Percentiles rank a stretch among this genome's conserved stretches.
phyloP scores from a whole-genome alignment of 805 yeast species.

The Nakazawaea holstii region DNA sequence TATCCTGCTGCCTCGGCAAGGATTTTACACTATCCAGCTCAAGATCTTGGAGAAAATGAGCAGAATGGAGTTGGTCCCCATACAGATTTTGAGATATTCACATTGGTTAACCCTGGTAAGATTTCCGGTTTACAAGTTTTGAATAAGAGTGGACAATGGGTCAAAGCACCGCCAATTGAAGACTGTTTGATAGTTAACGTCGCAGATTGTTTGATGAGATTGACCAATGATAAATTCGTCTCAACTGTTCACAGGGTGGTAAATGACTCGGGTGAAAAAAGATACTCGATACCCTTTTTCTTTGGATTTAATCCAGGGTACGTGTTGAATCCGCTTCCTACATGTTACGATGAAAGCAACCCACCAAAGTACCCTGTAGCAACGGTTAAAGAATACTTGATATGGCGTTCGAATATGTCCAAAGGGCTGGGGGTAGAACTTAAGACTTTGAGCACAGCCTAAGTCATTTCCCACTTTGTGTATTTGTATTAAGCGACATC shows the following conservation, averaged over 20 bases:
- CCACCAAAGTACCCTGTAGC: slow-evolving; percentile 6
- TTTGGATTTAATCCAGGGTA: slow-evolving; percentile 17
- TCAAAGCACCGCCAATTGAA: slow-evolving; percentile 28
- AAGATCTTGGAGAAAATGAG: slow-evolving; percentile 17
- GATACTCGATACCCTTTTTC: slow-evolving; percentile 25
- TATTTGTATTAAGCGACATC: too few species aligned
- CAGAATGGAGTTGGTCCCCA: slow-evolving; percentile 29
- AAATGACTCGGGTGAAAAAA: slow-evolving; percentile 20
- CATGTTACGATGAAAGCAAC: slow-evolving; percentile 12
- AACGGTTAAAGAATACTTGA: slow-evolving; percentile 3
- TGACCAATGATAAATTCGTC: slow-evolving; percentile 30
- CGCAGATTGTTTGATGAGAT: slow-evolving; percentile 32
- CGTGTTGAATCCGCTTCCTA: slow-evolving; percentile 16
- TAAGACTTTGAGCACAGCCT: too few species aligned
- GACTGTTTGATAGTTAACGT: slow-evolving; percentile 30
- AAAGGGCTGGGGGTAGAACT: background rate
- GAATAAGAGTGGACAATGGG: slow-evolving; percentile 23
- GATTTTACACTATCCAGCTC: slow-evolving; percentile 25
- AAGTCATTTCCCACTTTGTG: too few species aligned
- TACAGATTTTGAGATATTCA: slow-evolving; percentile 26
- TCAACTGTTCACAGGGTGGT: slow-evolving; percentile 35
- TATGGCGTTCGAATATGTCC: slow-evolving; percentile 4
- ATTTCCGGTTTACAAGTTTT: slow-evolving; percentile 32
- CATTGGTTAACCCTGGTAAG: slow-evolving; percentile 20
- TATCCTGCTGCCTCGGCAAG: slow-evolving; percentile 23